Conservation (phyloP, 1,284 basidiomycete species). For the Hymenochaete sp. region DNA sequence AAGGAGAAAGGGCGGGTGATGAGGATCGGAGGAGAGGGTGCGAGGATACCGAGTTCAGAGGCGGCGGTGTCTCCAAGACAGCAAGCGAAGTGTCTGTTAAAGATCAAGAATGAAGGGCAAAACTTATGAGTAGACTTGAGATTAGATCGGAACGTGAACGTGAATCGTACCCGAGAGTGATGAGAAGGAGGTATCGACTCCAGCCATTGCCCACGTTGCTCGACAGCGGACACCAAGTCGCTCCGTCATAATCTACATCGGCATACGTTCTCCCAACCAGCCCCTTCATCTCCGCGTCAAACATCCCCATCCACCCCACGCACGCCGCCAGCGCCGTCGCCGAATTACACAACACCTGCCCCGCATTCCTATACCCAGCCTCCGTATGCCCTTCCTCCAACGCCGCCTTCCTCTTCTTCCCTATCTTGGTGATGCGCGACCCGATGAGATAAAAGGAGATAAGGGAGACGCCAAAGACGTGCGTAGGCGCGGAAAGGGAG, state of each 20-base stretch:
- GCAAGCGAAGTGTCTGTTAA: conserved; percentile 69
- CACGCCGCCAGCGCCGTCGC: conserved; percentile 60
- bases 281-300: conserved; percentile 27
- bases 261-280: too few species aligned
- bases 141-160: neutral
- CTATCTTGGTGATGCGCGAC: conserved; percentile 79
- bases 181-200: conserved; percentile 56
- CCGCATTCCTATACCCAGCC: conserved; percentile 61
- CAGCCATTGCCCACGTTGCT: conserved; percentile 32
- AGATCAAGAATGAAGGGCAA: too few species aligned
- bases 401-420: conserved; percentile 58
- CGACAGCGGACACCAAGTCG: conserved; percentile 48
- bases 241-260: conserved; percentile 27
- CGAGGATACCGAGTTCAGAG: conserved; percentile 80
- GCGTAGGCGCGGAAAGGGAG: conserved; percentile 51
- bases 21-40: conserved; percentile 56
- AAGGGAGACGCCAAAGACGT: conserved; percentile 64
- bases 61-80: conserved; percentile 78
- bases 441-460: conserved; percentile 79
- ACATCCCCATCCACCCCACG: conserved; percentile 54
- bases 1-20: too few species aligned
- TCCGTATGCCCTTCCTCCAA: conserved; percentile 75
- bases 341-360: conserved; percentile 80
- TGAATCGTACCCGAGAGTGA: conserved; percentile 57
- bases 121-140: neutral